These are phyloP conservation scores for Nephelium lappaceum DNA, from an alignment of 345 rosid genomes.

Conservation along the genomic window DNA sequence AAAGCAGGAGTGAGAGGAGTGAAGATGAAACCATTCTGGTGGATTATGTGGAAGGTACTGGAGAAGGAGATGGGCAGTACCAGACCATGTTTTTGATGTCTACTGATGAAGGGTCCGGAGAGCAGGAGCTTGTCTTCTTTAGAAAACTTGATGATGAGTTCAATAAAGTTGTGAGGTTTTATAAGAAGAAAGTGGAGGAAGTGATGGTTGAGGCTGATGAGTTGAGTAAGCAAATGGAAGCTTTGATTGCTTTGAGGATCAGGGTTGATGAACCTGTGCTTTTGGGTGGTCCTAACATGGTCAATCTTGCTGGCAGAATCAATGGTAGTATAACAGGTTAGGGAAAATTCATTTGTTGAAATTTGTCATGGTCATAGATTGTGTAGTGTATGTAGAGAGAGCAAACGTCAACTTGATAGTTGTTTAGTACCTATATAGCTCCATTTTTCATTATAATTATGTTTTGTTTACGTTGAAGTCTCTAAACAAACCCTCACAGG, in stretches of 20 bases:
- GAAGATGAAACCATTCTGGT: slow-evolving; percentile 68
- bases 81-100: slow-evolving; percentile 59
- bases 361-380: slow-evolving; percentile 32
- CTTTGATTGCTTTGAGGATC: slow-evolving; percentile 70
- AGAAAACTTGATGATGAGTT: slow-evolving; percentile 66
- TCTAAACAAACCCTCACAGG: not conserved
- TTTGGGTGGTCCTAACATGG: no score
- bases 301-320: slow-evolving; percentile 10
- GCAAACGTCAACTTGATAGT: no score
- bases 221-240: slow-evolving; percentile 74
- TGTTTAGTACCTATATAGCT: not conserved
- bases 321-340: slow-evolving; percentile 30
- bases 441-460: no score
- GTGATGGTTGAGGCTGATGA: slow-evolving; percentile 65
- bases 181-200: slow-evolving; percentile 51
- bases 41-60: slow-evolving; percentile 21
- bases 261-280: slow-evolving; percentile 55
- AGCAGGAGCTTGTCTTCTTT: slow-evolving; percentile 58
- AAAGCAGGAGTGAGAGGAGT: not conserved
- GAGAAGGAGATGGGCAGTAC: slow-evolving; percentile 26
- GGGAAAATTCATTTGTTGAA: not conserved
- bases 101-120: slow-evolving; percentile 34
- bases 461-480: no score
- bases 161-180: slow-evolving; percentile 61
- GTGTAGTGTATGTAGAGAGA: no score